Base-by-base conservation (phyloP, 1,284 basidiomycete species). In the Malassezia equina region DNA sequence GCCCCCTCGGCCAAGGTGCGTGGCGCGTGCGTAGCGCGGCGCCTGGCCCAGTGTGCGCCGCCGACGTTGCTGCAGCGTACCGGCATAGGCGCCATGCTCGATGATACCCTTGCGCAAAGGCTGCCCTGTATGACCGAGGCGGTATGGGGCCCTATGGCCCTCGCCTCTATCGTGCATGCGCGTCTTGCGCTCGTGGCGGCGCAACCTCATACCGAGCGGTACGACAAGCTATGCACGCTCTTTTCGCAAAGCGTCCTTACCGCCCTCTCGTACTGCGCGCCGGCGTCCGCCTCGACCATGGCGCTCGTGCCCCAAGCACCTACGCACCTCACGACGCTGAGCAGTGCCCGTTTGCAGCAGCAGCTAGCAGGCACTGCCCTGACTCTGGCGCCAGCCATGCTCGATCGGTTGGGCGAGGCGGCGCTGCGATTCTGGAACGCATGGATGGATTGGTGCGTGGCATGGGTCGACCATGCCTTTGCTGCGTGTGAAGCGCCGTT, bases 261-360 rank as follows among this genome's bases (percentile, higher is more conserved):
- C 5, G 49, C 55, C 21, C 47, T 57, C 2, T 42, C 55, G 23
- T 57, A 57, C 42, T 57, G 55, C 19, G 55, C 49, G 40, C 55
- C 55, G 12, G 43, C 55, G 7, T 51, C 55, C 7, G 41, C 51
- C 2, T 51, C 55, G 21, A 21, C 50, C 3, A 36, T 11, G 8
- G 55, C 45, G 39, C 44, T 47, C 21, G 15, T 3, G 5, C 44
- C 55, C 1, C 23, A 19, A 5, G 50, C 32, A 4, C 4, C 40
- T 3, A 25, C 21, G n/a, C 42, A 21, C 23, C 31, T 40, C 19
- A 7, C 50, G 25, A 36, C 42, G n/a, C 32, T 57, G 7, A 42
- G 45, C 17, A 47, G 44, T 11, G 32, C 55, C 7, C 43, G 55
- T 12, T 40, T 57, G 29, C 55, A 57, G 27, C 55, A 57, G 33